A percentile compares a stretch with the other conserved stretches of the same genome.
Conservation (phyloP, 2,329 filamentous ascomycete species). For the Neonectria magnoliae region DNA sequence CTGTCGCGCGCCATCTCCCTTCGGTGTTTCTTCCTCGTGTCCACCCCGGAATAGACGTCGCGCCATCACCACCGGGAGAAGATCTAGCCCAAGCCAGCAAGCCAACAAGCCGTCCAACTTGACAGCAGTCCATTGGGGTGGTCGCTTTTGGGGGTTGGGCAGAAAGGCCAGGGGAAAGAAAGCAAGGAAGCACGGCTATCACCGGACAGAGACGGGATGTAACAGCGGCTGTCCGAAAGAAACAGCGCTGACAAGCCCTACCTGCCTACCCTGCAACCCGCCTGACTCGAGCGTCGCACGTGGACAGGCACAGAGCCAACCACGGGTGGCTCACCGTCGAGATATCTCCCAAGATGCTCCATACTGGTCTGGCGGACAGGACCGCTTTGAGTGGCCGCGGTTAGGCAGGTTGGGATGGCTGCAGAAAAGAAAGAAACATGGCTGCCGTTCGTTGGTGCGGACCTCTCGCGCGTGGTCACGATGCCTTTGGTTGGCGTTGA, state of each 20-base stretch:
- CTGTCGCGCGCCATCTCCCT: slow-evolving; percentile 3
- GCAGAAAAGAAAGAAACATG: slow-evolving; percentile 5
- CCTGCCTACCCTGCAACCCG: not conserved
- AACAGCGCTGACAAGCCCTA: no score
- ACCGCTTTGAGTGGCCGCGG: not conserved
- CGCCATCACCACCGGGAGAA: not conserved
- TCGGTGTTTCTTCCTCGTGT: not conserved
- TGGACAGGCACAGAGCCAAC: slow-evolving; percentile 25
- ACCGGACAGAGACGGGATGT: slow-evolving; percentile 1
- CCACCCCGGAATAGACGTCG: not conserved
- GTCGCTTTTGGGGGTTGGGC: not conserved
- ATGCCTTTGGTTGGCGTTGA: slow-evolving; percentile 10
- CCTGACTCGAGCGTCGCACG: slow-evolving; percentile 21
- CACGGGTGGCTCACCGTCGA: not conserved
- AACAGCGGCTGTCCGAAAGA: not conserved
- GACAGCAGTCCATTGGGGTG: not conserved
- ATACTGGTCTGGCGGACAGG: slow-evolving; percentile 32
- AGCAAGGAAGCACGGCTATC: slow-evolving; percentile 8
- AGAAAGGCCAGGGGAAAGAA: not conserved
- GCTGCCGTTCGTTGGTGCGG: slow-evolving; percentile 21
- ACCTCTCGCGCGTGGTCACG: not conserved
- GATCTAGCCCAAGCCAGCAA: not conserved
- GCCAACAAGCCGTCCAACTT: not conserved
- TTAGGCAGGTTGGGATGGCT: slow-evolving; percentile 21
- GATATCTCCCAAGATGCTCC: slow-evolving; percentile 12